These are phyloP conservation scores for Saprolegnia parasitica DNA, from an alignment of 352 stramenopile species.

Conservation along the genomic window DNA sequence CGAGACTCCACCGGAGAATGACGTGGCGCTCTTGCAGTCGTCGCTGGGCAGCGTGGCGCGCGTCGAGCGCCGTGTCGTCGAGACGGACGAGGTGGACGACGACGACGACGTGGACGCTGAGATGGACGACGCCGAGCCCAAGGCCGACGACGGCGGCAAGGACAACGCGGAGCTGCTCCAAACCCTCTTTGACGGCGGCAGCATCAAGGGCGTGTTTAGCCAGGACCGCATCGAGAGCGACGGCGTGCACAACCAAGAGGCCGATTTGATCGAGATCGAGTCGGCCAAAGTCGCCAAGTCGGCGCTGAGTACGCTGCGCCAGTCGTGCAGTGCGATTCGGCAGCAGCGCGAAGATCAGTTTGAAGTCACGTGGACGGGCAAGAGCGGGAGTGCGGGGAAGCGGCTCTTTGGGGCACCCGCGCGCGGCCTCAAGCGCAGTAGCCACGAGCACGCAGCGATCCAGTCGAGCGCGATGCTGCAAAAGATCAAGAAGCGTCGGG, in stretches of 20 bases:
- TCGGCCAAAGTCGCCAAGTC: slow-evolving; percentile 85
- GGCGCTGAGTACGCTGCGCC: slow-evolving; percentile 69
- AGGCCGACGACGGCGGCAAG: slow-evolving; percentile 28
- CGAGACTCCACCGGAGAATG: slow-evolving; percentile 20
- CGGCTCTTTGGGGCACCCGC: slow-evolving; percentile 43
- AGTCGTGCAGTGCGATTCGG: slow-evolving; percentile 67
- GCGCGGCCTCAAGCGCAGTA: slow-evolving; percentile 27
- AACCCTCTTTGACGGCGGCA: slow-evolving; percentile 85
- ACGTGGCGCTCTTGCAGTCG: slow-evolving; percentile 16
- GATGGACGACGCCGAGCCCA: background rate
- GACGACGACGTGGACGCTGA: slow-evolving; percentile 27
- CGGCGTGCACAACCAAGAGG: slow-evolving; percentile 83
- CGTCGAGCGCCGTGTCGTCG: slow-evolving; percentile 8
- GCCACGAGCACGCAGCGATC: slow-evolving; percentile 31
- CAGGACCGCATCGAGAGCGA: slow-evolving; percentile 90
- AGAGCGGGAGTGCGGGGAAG: slow-evolving; percentile 52
- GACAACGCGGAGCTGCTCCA: slow-evolving; percentile 88
- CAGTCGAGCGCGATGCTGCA: slow-evolving; percentile 69
- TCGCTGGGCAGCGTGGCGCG: slow-evolving; percentile 5
- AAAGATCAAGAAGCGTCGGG: slow-evolving; percentile 48
- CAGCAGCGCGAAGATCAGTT: slow-evolving; percentile 57
- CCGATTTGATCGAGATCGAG: slow-evolving; percentile 89
- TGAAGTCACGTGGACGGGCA: slow-evolving; percentile 75
- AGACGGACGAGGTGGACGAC: slow-evolving; percentile 37
- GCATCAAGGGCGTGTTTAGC: slow-evolving; percentile 94